Evolutionary conservation across 176 grass and related monocot species (phyloP), one percentile per base, ranked within the genome.

Genomic region (Carex scoparia): DNA sequence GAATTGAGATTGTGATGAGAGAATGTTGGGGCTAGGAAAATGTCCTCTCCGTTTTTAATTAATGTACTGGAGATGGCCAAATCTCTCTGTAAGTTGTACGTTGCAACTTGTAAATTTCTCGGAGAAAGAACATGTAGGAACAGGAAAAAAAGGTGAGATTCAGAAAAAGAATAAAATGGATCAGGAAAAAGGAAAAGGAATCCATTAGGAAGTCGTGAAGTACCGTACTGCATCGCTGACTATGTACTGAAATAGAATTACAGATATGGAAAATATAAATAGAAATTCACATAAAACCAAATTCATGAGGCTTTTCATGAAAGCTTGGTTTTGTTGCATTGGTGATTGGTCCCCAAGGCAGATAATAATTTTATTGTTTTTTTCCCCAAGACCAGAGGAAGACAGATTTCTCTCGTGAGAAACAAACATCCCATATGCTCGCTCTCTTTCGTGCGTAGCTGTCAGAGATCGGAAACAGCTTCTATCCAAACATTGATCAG

Each of bases 221-320:
- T 11, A 62, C 32, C 10, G 46, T 0, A 65, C 18, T 82, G 69
- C 69, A 83, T 66, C 48, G 68, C 27, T 51, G 62, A 68, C 40
- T 81, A 9, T 65, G 38, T 44, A 67, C 81, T 65, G 59, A 48
- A 28, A 75, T 53, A 44, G 35, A 82, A 72, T 44, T 83, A 35
- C 54, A 37, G 42, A 10, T 19, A 31, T 69, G 42, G 65, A 51
- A 67, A 69, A 48, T 81, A 38, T 14, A 27, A 48, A 23, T 19
- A 56, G 14, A 40, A 38, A 72, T 14, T n/a, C 44, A 51, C 23
- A 33, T 8, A 67, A 77, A 67, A 64, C 81, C 59, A 83, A 83
- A 56, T 35, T 83, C 59, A 83, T 0, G 81, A 83, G 19, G 61
- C 62, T 83, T 83, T 83, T 83, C 10, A 83, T 69, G 81, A 67